Conservation (phyloP, 2,329 filamentous ascomycete species). For the Colletotrichum aenigma region DNA sequence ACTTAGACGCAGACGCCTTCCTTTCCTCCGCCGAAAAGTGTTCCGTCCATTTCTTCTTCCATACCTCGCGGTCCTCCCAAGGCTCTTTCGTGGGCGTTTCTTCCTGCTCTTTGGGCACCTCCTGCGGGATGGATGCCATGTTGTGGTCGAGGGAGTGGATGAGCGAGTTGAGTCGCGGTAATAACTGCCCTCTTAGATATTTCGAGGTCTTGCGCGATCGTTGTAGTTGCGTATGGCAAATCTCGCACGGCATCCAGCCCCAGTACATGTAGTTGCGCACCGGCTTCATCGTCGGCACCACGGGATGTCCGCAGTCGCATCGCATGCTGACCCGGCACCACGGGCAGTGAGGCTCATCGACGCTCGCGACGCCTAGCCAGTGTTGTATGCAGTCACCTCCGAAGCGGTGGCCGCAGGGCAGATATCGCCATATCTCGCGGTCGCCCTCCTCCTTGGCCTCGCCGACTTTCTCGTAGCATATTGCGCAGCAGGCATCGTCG, state of each 20-base stretch:
- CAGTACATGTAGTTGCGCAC: slow-evolving; percentile 13
- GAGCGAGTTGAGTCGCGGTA: slow-evolving; percentile 18
- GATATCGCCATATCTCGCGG: slow-evolving; percentile 41
- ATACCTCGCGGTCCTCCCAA: slow-evolving; percentile 19
- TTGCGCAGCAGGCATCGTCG: slow-evolving; percentile 36
- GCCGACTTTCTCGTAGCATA: slow-evolving; percentile 48
- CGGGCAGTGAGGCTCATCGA: slow-evolving; percentile 40
- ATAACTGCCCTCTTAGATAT: slow-evolving; percentile 9
- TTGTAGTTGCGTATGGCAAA: slow-evolving; percentile 15
- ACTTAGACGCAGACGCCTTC: slow-evolving; percentile 6
- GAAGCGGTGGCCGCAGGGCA: slow-evolving; percentile 49
- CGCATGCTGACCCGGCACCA: slow-evolving; percentile 38
- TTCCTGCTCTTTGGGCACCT: slow-evolving; percentile 17
- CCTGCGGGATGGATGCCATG: slow-evolving; percentile 16
- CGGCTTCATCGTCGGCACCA: slow-evolving; percentile 28
- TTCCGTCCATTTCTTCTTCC: slow-evolving; percentile 19
- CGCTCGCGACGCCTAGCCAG: slow-evolving; percentile 42
- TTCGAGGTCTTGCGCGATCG: slow-evolving; percentile 10
- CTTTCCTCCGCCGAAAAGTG: slow-evolving; percentile 11
- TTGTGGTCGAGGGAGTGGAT: slow-evolving; percentile 19
- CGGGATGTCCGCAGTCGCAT: slow-evolving; percentile 36
- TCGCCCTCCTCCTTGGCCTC: slow-evolving; percentile 38
- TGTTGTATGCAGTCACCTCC: slow-evolving; percentile 46
- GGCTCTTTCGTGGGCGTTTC: slow-evolving; percentile 12
- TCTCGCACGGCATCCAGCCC: slow-evolving; percentile 18